Conservation (phyloP, 1,284 basidiomycete genomes). For the Gymnopus androsaceus region DNA sequence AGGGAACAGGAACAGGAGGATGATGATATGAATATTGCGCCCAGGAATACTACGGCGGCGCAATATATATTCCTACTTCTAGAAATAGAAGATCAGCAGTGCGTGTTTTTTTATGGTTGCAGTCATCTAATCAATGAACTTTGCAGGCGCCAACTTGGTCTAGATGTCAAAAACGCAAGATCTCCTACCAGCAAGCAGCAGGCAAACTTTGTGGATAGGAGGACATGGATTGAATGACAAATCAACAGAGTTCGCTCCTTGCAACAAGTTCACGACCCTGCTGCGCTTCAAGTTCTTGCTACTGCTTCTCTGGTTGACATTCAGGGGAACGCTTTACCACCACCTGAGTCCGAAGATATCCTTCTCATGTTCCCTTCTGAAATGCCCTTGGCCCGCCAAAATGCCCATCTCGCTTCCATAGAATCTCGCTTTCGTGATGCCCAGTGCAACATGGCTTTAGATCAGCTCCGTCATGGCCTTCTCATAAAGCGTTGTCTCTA, state of each 20-base stretch:
- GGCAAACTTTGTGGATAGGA: background rate
- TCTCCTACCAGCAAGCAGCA: background rate
- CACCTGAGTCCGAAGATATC: background rate
- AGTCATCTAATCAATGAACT: background rate
- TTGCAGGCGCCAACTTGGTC: background rate
- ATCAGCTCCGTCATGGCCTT: conserved; percentile 12
- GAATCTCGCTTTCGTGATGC: conserved; percentile 6
- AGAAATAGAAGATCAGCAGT: conserved; percentile 7
- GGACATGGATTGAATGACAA: background rate
- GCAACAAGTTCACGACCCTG: background rate
- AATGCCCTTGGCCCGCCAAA: background rate
- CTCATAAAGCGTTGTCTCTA: conserved; percentile 14
- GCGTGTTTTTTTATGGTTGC: background rate
- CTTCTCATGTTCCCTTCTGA: background rate
- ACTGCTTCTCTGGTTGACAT: background rate
- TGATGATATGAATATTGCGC: background rate
- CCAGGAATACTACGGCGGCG: background rate
- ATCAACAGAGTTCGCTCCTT: background rate
- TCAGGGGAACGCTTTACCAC: no score
- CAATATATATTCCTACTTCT: background rate
- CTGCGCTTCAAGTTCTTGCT: background rate
- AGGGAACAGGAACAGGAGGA: background rate
- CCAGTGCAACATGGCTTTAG: conserved; percentile 6
- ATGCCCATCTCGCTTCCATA: background rate
- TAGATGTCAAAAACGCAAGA: background rate